Conservation (phyloP, 129 eudicot species). For the Centaurea solstitialis region DNA sequence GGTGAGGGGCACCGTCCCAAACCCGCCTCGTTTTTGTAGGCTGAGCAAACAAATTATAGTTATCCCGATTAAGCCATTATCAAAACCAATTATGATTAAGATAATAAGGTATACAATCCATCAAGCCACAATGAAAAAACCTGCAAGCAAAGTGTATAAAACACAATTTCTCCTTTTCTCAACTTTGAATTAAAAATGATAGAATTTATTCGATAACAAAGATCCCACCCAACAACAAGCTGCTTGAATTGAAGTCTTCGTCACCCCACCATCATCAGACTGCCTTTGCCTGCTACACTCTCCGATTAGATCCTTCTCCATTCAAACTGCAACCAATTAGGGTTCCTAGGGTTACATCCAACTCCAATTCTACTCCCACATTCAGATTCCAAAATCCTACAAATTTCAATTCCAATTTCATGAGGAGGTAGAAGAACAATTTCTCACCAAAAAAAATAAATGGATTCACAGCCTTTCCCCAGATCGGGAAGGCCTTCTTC, state of each 20-base stretch:
- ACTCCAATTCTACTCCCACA: neutral
- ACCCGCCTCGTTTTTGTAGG: too few species aligned
- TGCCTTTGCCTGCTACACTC: neutral
- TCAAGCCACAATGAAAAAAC: too few species aligned
- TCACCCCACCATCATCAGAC: neutral
- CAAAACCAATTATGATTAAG: too few species aligned
- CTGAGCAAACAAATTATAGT: too few species aligned
- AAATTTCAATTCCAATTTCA: neutral
- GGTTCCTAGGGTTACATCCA: neutral
- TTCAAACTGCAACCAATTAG: neutral
- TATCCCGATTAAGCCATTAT: too few species aligned
- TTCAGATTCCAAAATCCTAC: neutral
- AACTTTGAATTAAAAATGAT: too few species aligned
- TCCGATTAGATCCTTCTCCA: neutral
- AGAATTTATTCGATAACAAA: neutral
- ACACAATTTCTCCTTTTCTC: too few species aligned
- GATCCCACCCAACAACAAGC: neutral
- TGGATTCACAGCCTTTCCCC: slow-evolving; percentile 34
- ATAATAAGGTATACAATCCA: too few species aligned
- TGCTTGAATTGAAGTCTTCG: neutral
- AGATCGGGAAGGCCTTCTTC: slow-evolving; percentile 31
- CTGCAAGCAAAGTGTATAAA: too few species aligned
- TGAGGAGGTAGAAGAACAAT: slow-evolving; percentile 5
- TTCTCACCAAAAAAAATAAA: slow-evolving; percentile 19
- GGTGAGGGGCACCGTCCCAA: too few species aligned